phyloP scores from a whole-genome alignment of 208 protist species.

The Trichomonas tenax region DNA sequence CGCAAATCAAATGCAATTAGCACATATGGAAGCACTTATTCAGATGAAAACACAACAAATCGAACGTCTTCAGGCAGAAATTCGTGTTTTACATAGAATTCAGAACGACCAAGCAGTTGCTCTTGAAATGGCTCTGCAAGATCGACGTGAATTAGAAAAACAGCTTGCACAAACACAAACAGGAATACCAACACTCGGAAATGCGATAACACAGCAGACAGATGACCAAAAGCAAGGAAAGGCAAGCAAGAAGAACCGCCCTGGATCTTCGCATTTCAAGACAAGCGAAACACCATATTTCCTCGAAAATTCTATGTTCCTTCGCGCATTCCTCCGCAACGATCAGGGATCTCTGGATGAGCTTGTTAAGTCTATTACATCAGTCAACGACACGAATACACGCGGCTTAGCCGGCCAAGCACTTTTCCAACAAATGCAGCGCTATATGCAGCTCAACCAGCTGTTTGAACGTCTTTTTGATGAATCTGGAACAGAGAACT shows the following conservation, averaged over 20 bases:
- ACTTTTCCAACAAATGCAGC: background rate
- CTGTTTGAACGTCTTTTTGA: background rate
- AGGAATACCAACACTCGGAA: background rate
- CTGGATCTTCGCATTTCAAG: background rate
- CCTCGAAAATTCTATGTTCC: background rate
- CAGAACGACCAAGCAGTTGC: background rate
- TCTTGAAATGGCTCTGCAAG: background rate
- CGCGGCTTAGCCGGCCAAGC: background rate
- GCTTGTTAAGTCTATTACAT: background rate
- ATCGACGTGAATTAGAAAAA: background rate
- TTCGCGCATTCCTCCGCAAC: background rate
- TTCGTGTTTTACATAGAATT: background rate
- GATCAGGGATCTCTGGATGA: background rate
- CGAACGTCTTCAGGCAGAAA: background rate
- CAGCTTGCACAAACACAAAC: background rate
- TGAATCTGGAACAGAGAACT: background rate
- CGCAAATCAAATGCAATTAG: background rate
- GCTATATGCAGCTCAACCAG: background rate
- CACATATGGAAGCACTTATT: background rate
- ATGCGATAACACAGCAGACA: background rate
- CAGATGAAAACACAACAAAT: background rate
- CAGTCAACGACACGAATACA: background rate
- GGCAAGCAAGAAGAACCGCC: background rate
- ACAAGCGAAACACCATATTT: background rate
- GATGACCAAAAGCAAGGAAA: background rate